Conservation (phyloP, 2,329 filamentous ascomycete genomes). For the Colletotrichum lentis region DNA sequence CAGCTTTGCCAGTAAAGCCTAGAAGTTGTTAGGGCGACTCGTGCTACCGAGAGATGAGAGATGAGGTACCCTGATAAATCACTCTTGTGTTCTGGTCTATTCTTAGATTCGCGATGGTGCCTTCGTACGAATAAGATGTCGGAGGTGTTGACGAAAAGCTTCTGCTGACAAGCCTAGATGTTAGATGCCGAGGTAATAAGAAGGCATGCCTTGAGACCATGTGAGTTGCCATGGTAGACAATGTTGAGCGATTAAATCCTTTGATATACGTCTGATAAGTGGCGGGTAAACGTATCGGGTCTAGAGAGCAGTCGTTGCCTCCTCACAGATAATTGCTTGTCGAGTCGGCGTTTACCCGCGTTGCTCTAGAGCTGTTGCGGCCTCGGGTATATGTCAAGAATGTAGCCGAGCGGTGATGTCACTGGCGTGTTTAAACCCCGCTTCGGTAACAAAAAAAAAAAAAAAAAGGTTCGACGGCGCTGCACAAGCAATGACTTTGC, state of each 20-base stretch:
- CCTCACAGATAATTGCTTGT: background rate
- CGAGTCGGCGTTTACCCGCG: background rate
- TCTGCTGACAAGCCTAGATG: background rate
- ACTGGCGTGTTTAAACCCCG: background rate
- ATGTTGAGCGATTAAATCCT: background rate
- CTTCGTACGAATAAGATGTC: slow-evolving; percentile 38
- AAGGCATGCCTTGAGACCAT: no score
- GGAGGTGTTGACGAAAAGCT: background rate
- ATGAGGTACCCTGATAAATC: slow-evolving; percentile 47
- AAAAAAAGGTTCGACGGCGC: no score
- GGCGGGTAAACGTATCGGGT: no score
- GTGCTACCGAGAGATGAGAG: no score
- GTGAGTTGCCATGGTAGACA: background rate
- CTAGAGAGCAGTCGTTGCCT: background rate
- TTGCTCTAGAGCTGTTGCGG: background rate
- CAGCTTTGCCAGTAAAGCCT: slow-evolving; percentile 52
- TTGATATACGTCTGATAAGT: background rate
- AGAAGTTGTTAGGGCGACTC: background rate
- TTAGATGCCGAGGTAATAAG: slow-evolving; percentile 3
- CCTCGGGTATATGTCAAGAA: background rate
- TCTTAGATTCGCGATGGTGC: slow-evolving; percentile 45
- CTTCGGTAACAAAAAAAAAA: background rate
- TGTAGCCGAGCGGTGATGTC: slow-evolving; percentile 20
- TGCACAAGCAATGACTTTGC: no score
- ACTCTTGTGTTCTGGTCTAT: slow-evolving; percentile 45